phyloP scores from a whole-genome alignment of 2,329 filamentous ascomycete species.

The Acephala macrosclerotiorum region DNA sequence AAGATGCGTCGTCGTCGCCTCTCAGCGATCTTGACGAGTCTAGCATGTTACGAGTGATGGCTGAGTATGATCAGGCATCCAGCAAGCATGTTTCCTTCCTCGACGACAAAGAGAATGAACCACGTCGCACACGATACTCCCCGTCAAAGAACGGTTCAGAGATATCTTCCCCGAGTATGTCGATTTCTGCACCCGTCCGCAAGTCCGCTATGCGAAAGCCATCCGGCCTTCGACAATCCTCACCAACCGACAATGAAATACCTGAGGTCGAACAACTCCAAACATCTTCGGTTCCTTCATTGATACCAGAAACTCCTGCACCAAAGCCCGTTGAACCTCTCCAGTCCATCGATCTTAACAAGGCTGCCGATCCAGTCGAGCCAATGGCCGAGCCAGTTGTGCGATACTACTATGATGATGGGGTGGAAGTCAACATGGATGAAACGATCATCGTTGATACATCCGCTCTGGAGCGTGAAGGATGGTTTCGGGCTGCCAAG shows the following conservation, averaged over 20 bases:
- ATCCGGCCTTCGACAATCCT: background rate
- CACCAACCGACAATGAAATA: constrained; percentile 4
- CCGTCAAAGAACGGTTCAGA: background rate
- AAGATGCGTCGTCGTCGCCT: constrained; percentile 28
- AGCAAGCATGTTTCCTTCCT: constrained; percentile 10
- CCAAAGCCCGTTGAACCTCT: background rate
- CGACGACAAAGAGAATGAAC: constrained; percentile 20
- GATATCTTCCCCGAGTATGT: background rate
- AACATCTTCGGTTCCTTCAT: constrained; percentile 32
- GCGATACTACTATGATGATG: constrained; percentile 17
- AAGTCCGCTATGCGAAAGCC: constrained; percentile 16
- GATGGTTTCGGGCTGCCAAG: constrained; percentile 14
- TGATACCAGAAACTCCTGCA: constrained; percentile 41
- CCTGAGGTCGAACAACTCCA: constrained; percentile 4
- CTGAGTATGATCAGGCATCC: constrained; percentile 32
- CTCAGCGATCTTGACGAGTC: constrained; percentile 40
- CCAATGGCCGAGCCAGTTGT: constrained; percentile 2
- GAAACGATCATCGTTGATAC: constrained; percentile 37
- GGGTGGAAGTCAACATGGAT: constrained; percentile 26
- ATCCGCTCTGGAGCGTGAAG: constrained; percentile 21
- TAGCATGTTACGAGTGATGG: constrained; percentile 39
- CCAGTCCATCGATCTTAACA: background rate
- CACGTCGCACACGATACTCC: background rate
- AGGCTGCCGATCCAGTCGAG: background rate
- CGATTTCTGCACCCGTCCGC: constrained; percentile 4